These are phyloP conservation scores for Hymenoscyphus occultus DNA, from an alignment of 2,329 filamentous ascomycete species.

Conservation along the genomic window DNA sequence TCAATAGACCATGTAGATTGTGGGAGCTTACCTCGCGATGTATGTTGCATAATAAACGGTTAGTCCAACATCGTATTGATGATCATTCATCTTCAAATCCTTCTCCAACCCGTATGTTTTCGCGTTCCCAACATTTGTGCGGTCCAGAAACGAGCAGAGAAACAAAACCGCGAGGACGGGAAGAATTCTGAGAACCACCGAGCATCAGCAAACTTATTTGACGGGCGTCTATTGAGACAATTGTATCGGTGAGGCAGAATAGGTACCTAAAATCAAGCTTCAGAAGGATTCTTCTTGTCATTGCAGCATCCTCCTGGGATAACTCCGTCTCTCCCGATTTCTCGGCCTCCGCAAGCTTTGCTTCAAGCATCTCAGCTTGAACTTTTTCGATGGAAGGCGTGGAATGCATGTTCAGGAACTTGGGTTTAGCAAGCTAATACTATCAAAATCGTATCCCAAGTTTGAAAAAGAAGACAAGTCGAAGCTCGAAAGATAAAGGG, in stretches of 20 bases:
- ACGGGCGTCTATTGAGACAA: background rate
- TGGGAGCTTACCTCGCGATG: constrained; percentile 49
- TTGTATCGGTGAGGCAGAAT: background rate
- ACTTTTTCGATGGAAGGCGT: background rate
- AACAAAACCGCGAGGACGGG: constrained; percentile 63
- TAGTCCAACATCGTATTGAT: constrained; percentile 62
- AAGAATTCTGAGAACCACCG: constrained; percentile 48
- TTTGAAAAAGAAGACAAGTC: background rate
- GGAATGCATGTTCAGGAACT: background rate
- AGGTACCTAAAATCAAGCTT: constrained; percentile 53
- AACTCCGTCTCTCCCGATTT: background rate
- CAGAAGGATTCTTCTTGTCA: constrained; percentile 46
- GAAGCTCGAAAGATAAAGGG: background rate
- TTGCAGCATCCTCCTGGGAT: constrained; percentile 18
- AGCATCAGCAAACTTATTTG: background rate
- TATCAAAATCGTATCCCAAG: background rate
- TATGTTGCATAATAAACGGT: constrained; percentile 65
- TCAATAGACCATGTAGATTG: background rate
- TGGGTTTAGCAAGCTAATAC: background rate
- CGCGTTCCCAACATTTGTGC: constrained; percentile 72
- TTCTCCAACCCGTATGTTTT: constrained; percentile 60
- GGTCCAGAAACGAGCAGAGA: constrained; percentile 63
- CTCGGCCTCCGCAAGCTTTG: background rate
- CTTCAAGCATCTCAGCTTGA: constrained; percentile 1
- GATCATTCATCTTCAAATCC: constrained; percentile 55